Base-by-base conservation (phyloP, 805 yeast genomes). In the Schizosaccharomyces japonicus region DNA sequence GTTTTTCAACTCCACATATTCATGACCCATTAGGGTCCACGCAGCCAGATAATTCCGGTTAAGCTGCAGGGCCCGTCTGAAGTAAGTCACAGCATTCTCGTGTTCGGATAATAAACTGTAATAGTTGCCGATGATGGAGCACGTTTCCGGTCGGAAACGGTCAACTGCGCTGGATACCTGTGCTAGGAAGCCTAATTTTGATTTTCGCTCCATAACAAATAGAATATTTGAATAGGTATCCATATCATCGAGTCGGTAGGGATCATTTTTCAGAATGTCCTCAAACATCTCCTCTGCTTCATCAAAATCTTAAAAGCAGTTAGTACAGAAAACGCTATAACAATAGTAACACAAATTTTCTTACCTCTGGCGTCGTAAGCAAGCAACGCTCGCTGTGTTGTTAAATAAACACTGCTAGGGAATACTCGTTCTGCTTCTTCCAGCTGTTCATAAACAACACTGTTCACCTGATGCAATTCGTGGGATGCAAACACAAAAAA, bases 1-100 rank as follows among this genome's bases (percentile, higher is more conserved):
- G 62, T 90, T 90, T 57, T 87, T 85, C 55, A 90, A 68, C 60
- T 90, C 99, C 13, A 90, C 93, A 64, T 82, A 90, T 63, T 90
- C 99, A 62, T 90, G 99, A 8, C 99, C 99, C 95, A 90, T 84
- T 50, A 90, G 66, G 0, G 96, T 90, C 96, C 96, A 90, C 0
- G 96, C 95, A 52, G 83, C 74, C 17, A 84, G 65, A 54, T 92
- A 82, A 54, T 74, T 74, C 51, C 79, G 73, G 58, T 84, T 80
- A 50, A 90, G 66, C 0, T 81, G 73, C 33, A 90, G 65, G 0
- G 98, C 98, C 49, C 96, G 69, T 55, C 83, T 78, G 58, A 85
- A 90, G 62, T 83, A 84, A 75, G 79, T 75, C 51, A 90, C 82
- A 0, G 99, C 93, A 61, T 80, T 81, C 59, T 84, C 95, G 61